Evolutionary conservation across 352 stramenopile genomes (phyloP), one percentile per base, ranked within the genome.

Genomic region (Thraustotheca clavata): DNA sequence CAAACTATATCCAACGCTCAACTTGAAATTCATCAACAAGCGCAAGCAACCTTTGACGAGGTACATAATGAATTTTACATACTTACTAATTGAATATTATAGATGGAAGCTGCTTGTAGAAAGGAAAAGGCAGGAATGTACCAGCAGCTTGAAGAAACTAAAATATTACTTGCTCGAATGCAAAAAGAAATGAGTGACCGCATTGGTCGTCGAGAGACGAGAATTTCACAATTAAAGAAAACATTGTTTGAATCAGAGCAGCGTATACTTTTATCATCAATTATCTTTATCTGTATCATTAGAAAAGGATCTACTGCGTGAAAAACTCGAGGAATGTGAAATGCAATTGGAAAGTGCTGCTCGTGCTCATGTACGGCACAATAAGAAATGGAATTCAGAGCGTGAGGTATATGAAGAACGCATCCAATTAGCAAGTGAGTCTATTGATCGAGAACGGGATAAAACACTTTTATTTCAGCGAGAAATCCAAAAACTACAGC

Each of bases 141-240:
- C 1, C 41, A 65, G 6, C 57, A 65, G 57, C 40, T 65, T 20
- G n/a, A 65, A 36, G 57, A 65, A 11, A 39, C 57, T 33, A 65
- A 65, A 16, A 24, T 14, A 20, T 57, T 65, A 46, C 57, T 65
- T 16, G 18, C 35, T 24, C 57, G 57, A 16, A 29, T 65, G 3
- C 57, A 65, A 24, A 49, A 35, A 5, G 57, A 65, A 2, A 65
- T 65, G 57, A 26, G n/a, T 18, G 39, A 54, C 9, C 57, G 57
- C 6, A 55, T 65, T 20, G 57, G 35, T n/a, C 36, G 57, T 29
- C 57, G 57, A 12, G 57, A 65, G 8, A 33, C 57, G 41, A 29
- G 41, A 6, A 65, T 65, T 11, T 65, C 57, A 11, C 35, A 43
- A n/a, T 33, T 65, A 26, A 65, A 65, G 24, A 36, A 47, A 46